Evolutionary conservation across 202 grass and related monocot genomes (phyloP), one percentile per base, ranked within the genome.

Genomic region (Hordeum pubiflorum): DNA sequence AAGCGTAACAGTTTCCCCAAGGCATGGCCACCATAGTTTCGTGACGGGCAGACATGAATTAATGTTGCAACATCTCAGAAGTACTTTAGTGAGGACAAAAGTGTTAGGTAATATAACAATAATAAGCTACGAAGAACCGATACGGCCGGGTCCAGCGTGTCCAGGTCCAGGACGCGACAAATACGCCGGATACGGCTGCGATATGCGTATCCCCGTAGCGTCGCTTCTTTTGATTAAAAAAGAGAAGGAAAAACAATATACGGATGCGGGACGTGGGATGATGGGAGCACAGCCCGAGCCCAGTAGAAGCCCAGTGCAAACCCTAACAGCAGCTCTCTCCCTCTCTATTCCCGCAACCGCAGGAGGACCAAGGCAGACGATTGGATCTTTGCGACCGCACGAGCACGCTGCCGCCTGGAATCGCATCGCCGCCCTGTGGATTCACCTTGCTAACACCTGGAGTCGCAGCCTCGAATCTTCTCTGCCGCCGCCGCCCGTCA

Each of bases 1-100:
- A 58, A 44, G 36, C 77, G 56, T 80, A 56, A 63, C 48, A 76
- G 13, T 64, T 64, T 48, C n/a, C 12, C 23, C 26, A 50, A 79
- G 60, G 46, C 21, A 78, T 29, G 37, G 20, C 50, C 4, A 29
- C 6, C 46, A 41, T 31, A 78, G n/a, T 58, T 73, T 55, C 41
- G 37, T 50, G 26, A 29, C 4, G 0, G 59, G 66, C 67, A 56
- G 57, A 72, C 64, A 78, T 77, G 24, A 81, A 70, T 56, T 58
- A 81, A 71, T 76, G 22, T 15, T 84, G 22, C n/a, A 79, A 79
- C 17, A 84, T 54, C 57, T 73, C 40, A 4, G n/a, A 69, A 17
- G 15, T 13, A 40, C 54, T 41, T 34, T 18, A 64, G 5, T 27
- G 7, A 34, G 21, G 13, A 58, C 8, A 64, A 38, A 20, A 34